A percentile compares a stretch with the other conserved stretches of the same genome.
These are phyloP conservation scores for Podaxis sp. DNA, from an alignment of 768 basidiomycete species.

Conservation along the genomic window DNA sequence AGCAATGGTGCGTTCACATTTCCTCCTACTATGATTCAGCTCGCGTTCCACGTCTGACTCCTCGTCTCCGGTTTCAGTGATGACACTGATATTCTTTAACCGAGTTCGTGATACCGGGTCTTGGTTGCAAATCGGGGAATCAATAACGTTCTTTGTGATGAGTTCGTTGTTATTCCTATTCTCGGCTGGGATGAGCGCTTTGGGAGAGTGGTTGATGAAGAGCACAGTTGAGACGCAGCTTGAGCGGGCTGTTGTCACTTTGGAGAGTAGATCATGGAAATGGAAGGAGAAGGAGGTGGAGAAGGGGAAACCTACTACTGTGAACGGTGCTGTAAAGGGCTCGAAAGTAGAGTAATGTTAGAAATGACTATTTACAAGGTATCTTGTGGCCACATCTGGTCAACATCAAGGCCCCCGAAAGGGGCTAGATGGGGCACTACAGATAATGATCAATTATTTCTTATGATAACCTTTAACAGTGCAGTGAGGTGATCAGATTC, in stretches of 20 bases:
- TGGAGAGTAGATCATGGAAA: neutral
- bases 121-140: slow-evolving; percentile 89
- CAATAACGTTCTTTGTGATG: slow-evolving; percentile 87
- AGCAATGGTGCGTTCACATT: slow-evolving; percentile 53
- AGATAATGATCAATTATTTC: too few species aligned
- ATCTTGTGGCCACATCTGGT: too few species aligned
- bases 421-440: too few species aligned
- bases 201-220: slow-evolving; percentile 69
- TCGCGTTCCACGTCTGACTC: neutral
- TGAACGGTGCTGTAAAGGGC: too few species aligned
- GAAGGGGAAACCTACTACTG: too few species aligned
- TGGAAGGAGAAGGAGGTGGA: too few species aligned
- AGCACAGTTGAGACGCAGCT: slow-evolving; percentile 5
- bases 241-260: neutral
- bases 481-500: too few species aligned
- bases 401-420: too few species aligned
- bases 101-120: slow-evolving; percentile 82
- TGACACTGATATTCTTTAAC: slow-evolving; percentile 85
- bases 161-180: slow-evolving; percentile 77
- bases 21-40: neutral
- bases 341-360: too few species aligned
- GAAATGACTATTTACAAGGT: too few species aligned
- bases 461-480: too few species aligned
- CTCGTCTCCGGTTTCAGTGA: slow-evolving; percentile 42
- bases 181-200: slow-evolving; percentile 73